Conservation (phyloP, 306 rosid genomes). For the Quercus bicolor region DNA sequence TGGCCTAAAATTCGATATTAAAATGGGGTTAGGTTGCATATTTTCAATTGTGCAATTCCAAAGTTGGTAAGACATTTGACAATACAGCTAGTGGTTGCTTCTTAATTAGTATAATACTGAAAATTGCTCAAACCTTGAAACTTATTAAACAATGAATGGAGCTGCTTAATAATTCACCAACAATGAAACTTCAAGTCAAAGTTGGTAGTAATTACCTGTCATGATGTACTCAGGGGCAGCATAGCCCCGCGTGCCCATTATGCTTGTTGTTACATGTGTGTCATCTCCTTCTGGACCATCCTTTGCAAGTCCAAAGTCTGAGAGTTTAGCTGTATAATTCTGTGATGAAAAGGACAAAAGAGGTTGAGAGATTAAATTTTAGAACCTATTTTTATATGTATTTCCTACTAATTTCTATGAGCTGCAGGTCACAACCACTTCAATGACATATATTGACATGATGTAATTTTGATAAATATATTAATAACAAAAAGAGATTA, state of each 20-base stretch:
- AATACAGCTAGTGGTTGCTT: not conserved
- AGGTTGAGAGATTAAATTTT: too few species aligned
- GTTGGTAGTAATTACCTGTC: constrained; percentile 39
- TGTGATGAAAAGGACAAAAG: constrained; percentile 3
- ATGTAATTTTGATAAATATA: not conserved
- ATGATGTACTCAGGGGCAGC: constrained; percentile 82
- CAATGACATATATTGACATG: too few species aligned
- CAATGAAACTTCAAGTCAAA: too few species aligned
- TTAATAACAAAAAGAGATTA: not conserved
- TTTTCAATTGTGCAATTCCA: not conserved
- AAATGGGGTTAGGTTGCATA: constrained; percentile 3
- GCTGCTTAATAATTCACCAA: too few species aligned
- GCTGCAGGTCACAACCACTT: too few species aligned
- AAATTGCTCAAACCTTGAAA: not conserved
- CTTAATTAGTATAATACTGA: not conserved
- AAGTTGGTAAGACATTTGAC: not conserved
- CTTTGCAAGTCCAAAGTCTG: constrained; percentile 78
- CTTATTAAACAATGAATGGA: not conserved
- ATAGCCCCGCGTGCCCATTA: constrained; percentile 81
- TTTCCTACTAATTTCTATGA: too few species aligned
- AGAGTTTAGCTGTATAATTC: constrained; percentile 70
- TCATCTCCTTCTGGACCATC: constrained; percentile 79
- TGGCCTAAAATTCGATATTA: constrained; percentile 43
- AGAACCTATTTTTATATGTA: too few species aligned
- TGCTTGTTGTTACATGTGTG: constrained; percentile 49